A percentile compares a stretch with the other conserved stretches of the same genome.
Evolutionary conservation across 305 asterid genomes (phyloP).

Genomic region (Solanum hybrid): DNA sequence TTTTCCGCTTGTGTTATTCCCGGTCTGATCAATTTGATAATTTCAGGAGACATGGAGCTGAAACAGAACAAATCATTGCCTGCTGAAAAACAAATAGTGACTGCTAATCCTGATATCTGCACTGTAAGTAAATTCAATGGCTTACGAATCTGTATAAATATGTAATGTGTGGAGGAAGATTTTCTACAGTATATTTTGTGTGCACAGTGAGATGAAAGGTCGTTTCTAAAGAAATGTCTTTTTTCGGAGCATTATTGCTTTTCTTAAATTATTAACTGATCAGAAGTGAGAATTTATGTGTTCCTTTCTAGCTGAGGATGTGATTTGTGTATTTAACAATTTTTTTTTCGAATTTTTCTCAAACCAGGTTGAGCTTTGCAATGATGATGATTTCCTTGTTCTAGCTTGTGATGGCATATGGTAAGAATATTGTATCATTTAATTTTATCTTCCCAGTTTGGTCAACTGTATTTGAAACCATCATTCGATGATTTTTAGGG

Average conservation of each 20-base stretch:
- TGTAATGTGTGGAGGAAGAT: not conserved
- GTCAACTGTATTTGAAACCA: not conserved
- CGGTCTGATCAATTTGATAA: slow-evolving; percentile 8
- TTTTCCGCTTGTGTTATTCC: not conserved
- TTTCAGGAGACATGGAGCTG: slow-evolving; percentile 86
- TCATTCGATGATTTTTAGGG: not conserved
- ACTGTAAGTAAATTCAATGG: slow-evolving; percentile 39
- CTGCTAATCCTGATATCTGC: slow-evolving; percentile 81
- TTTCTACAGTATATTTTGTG: not conserved
- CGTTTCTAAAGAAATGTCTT: not conserved
- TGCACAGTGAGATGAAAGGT: not conserved
- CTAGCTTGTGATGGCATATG: slow-evolving; percentile 99
- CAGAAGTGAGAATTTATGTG: not conserved
- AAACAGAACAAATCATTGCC: slow-evolving; percentile 81
- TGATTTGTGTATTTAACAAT: slow-evolving; percentile 10
- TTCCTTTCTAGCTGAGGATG: not conserved
- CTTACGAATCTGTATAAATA: not conserved
- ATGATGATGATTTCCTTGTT: slow-evolving; percentile 81
- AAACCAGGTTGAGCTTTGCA: slow-evolving; percentile 62
- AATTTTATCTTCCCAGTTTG: not conserved
- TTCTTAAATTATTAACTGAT: not conserved
- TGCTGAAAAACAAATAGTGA: slow-evolving; percentile 83
- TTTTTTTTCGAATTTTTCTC: not conserved
- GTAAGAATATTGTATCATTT: slow-evolving; percentile 30
- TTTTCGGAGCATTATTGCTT: not conserved